Base-by-base conservation (phyloP, 1,139 yeast species). In the Debaryomyces udenii region DNA sequence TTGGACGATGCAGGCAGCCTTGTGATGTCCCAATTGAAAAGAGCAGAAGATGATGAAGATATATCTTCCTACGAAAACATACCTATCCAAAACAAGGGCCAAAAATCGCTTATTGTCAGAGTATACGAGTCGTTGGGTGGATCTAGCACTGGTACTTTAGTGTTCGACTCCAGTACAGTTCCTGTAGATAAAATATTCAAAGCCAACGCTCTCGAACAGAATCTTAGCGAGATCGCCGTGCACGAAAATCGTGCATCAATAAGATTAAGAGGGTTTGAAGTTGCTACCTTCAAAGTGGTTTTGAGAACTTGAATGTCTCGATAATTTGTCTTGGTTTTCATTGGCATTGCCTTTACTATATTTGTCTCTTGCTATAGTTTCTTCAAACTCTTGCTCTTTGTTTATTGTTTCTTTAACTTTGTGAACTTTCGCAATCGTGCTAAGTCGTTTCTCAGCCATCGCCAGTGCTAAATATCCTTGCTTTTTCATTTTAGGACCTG, bases 41-140 rank as follows among this genome's bases (percentile, higher is more conserved):
- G 97, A 53, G 90, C 89, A 17, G 98, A 91, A 57, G 91, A 87
- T 57, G 97, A 91, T 57, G 68, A 61, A 28, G 86, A 77, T 40
- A 68, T 78, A 28, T 60, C 61, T 11, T 63, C 43, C 48, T 79
- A 62, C 43, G 54, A 55, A 29, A 53, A 59, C 36, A 59, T 65
- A 38, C 77, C 78, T 6, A 63, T 68, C 22, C 64, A 67, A 36
- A 61, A 56, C 40, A 56, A 61, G 22, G 76, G 75, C 24, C 67
- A 69, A 34, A 77, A 74, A 47, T 78, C 86, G 1, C 66, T 88
- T 29, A 72, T 90, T 26, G 70, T 86, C 27, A 78, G 98, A 53
- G 78, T 88, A 1, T 91, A 89, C 62, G 98, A 91, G 56, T 69
- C 96, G 0, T 70, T 91, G 39, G 98, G 98, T 6, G 98, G 97